Base-by-base conservation (phyloP, 129 eudicot genomes). In the Saussurea involucrata region DNA sequence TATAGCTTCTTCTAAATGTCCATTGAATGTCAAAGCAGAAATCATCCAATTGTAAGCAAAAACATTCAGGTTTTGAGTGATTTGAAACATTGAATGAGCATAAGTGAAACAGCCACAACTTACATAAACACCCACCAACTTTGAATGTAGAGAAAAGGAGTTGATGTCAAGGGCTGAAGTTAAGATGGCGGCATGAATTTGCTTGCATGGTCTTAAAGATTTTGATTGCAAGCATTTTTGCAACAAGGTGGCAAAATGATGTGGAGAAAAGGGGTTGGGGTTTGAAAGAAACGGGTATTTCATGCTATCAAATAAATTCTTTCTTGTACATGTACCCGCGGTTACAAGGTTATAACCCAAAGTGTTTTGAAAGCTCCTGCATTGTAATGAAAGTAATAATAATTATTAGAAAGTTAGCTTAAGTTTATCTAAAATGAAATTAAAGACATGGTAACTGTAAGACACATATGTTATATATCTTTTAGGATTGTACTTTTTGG, bases 21-120 rank as follows among this genome's bases (percentile, higher is more conserved):
- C 96, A 75, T 83, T 76, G 71, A 83, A 88, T 40, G 90, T 84
- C 73, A 84, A 68, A 24, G 91, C 83, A 6, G 84, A 88, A 81
- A 92, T 86, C 92, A 90, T 84, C 97, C 97, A 92, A 86, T 90
- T 92, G 76, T 76, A 82, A 1, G 96, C 97, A 66, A 92, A 92
- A 63, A 80, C 81, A 72, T 88, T 88, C n/a, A 92, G 91, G 74
- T 84, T 80, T 27, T 61, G 68, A 17, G 89, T 88, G 75, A 20
- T 28, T 67, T 83, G 80, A 73, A 92, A 90, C 84, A 92, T 73
- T 15, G 81, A 75, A 60, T 72, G 25, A 24, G 97, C 92, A 36
- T 89, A 90, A 40, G 53, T 63, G 71, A 92, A 60, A 80, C 92
- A 89, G 8, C 92, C 90, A 76, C 87, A 90, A 53, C 82, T 76